Evolutionary conservation across 164 flowering plant species (phyloP), one percentile per base, ranked within the genome.

Genomic region (Magnolia changhungtana): DNA sequence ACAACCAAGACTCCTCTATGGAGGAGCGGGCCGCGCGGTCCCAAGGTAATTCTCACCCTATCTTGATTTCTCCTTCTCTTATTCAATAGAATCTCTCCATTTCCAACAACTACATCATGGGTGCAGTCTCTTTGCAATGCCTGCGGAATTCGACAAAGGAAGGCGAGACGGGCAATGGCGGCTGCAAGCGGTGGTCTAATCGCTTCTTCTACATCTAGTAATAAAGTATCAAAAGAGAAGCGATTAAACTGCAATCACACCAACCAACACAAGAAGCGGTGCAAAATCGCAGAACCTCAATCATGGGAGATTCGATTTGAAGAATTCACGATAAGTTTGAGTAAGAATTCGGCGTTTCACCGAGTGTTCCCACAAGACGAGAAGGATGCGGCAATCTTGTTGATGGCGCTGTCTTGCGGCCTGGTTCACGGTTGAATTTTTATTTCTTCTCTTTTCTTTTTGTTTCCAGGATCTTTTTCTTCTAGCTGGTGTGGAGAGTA

Each of bases 371-470:
- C 97, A 14, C 92, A 89, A 71, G 99, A 93, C 65, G 98, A 95
- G 82, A 89, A 87, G 86, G 96, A 95, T 76, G 99, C 96, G 23
- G 99, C 99, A 1, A 86, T 95, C 72, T 85, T 95, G 61, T 88
- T 95, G 59, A 95, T 95, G 99, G 92, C 98, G 67, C 78, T 95
- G 45, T 95, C 99, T 24, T 90, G 80, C 81, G 98, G 94, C 45
- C 87, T 88, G 19, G 90, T 89, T 75, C 87, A 82, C 77, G 88
- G 90, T 65, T 90, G 85, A 92, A 71, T 72, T 72, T 65, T 23
- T n/a, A 6, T 19, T 27, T 58, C 63, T 71, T 20, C 70, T 66
- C 52, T 31, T 21, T 9, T 1, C 72, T 75, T 29, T 76, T 37
- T 37, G 5, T 37, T 37, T 37, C 5, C 5, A 37, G 45, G 45